Conservation (phyloP, 163 green algal species). For the Volvox carteri region DNA sequence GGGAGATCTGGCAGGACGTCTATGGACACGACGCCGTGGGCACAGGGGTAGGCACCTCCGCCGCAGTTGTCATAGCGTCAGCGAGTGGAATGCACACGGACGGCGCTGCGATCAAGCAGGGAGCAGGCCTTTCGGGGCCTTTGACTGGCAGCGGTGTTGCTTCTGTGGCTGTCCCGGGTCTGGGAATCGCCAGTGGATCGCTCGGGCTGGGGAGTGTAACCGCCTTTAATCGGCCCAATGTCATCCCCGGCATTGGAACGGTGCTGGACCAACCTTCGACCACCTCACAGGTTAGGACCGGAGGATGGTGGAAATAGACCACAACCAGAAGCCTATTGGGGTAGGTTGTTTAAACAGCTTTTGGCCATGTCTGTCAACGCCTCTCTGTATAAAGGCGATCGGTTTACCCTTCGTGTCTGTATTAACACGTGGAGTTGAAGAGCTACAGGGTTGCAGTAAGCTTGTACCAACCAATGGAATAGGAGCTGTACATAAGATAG, state of each 20-base stretch:
- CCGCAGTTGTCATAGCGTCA: background rate
- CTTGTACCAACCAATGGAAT: too few species aligned
- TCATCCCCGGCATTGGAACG: constrained; percentile 40
- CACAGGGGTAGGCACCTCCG: background rate
- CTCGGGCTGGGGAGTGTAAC: background rate
- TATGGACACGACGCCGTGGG: background rate
- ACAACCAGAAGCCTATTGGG: background rate
- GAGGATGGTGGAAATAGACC: background rate
- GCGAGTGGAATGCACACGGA: background rate
- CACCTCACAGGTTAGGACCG: constrained; percentile 7
- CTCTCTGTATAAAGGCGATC: background rate
- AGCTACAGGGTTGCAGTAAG: too few species aligned
- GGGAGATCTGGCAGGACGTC: constrained; percentile 56
- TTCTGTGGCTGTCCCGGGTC: background rate
- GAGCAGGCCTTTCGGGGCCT: background rate
- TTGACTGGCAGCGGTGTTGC: background rate
- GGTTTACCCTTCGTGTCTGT: background rate
- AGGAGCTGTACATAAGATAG: too few species aligned
- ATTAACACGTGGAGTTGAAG: background rate
- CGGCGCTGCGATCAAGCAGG: background rate
- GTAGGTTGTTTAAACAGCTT: background rate
- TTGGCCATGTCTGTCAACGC: background rate
- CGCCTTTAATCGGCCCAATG: background rate
- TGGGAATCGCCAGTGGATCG: background rate
- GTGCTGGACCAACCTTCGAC: constrained; percentile 29